phyloP scores from a whole-genome alignment of 148 eudicot species.

The Persicaria maculosa region DNA sequence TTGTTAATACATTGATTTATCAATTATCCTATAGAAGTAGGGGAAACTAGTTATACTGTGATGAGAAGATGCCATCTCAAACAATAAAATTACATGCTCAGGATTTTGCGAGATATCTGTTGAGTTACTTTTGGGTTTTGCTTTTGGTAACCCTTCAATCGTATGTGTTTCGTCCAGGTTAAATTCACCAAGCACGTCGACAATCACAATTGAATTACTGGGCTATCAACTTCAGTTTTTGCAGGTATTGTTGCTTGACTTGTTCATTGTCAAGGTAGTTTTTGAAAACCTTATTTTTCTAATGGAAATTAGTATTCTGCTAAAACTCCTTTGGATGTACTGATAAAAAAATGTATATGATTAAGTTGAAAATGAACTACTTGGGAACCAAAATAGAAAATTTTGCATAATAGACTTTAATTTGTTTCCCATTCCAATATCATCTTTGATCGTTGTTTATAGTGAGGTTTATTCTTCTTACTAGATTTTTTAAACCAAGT shows the following conservation, averaged over 20 bases:
- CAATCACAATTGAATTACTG: slow-evolving; percentile 56
- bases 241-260: slow-evolving; percentile 47
- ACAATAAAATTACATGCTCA: background rate
- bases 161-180: slow-evolving; percentile 31
- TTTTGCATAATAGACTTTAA: no score
- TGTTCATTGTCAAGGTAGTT: background rate
- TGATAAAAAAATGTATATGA: no score
- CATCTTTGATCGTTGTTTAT: no score
- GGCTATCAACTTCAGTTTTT: slow-evolving; percentile 77
- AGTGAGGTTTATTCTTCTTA: no score
- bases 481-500: no score
- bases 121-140: background rate
- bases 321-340: no score
- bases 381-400: no score
- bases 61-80: background rate
- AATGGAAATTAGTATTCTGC: no score
- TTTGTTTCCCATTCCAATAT: no score
- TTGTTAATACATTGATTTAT: background rate
- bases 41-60: background rate
- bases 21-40: background rate
- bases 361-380: no score
- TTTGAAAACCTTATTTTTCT: no score
- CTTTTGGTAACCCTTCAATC: background rate
- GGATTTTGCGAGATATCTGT: background rate
- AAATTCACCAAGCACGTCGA: slow-evolving; percentile 74